Conservation (phyloP, 2,329 filamentous ascomycete genomes). For the Colletotrichum horii region DNA sequence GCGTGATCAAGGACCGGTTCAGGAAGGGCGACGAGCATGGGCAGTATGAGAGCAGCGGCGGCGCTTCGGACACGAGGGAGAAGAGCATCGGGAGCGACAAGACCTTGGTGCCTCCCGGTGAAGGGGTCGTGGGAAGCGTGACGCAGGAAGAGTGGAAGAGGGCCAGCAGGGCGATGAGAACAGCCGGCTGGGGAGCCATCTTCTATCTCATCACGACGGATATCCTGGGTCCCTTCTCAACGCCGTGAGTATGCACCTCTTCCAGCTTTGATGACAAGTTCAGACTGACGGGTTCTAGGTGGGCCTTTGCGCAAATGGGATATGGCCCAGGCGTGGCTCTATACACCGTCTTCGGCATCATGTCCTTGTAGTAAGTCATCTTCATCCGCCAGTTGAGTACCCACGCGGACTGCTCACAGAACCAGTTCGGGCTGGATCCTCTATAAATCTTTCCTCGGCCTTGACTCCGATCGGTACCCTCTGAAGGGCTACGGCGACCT, state of each 20-base stretch:
- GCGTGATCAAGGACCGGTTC: conserved; percentile 21
- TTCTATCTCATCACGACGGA: conserved; percentile 57
- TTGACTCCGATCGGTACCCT: conserved; percentile 53
- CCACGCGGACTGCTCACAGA: conserved; percentile 8
- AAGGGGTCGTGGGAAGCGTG: conserved; percentile 9
- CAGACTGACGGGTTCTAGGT: neutral
- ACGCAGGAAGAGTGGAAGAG: conserved; percentile 48
- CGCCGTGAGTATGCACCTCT: conserved; percentile 30
- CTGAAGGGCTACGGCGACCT: conserved; percentile 52
- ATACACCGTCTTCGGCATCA: conserved; percentile 48
- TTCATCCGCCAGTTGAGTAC: no score
- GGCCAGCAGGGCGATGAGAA: conserved; percentile 49
- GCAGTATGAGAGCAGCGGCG: neutral
- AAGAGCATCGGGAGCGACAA: neutral
- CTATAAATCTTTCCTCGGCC: conserved; percentile 48
- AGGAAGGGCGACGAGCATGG: conserved; percentile 19
- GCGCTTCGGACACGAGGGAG: neutral
- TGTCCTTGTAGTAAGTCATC: conserved; percentile 5
- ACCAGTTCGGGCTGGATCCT: conserved; percentile 50
- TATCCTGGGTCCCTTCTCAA: conserved; percentile 48
- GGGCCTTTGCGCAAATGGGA: conserved; percentile 36
- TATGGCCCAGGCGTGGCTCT: conserved; percentile 50
- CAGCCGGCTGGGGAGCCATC: conserved; percentile 48
- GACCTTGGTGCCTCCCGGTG: neutral
- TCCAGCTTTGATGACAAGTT: neutral